Evolutionary conservation across 2,329 filamentous ascomycete species (phyloP).

Genomic region (Penicillium aurantiogriseum): DNA sequence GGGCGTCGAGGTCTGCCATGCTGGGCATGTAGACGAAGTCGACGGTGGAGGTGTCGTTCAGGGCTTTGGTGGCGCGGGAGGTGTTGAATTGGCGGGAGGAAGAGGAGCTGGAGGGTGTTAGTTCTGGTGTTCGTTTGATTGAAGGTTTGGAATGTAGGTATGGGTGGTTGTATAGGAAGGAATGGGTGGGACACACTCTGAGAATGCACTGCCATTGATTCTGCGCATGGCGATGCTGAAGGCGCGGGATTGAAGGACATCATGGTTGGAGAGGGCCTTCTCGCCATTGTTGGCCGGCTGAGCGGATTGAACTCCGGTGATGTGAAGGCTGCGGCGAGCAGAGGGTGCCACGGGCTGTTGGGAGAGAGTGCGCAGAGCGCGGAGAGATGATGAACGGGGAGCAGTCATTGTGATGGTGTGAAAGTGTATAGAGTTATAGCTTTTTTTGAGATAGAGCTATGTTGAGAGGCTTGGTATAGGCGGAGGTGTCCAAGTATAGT

Average conservation of each 20-base stretch:
- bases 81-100: conserved; percentile 61
- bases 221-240: conserved; percentile 55
- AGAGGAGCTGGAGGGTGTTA: conserved; percentile 50
- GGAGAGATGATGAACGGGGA: conserved; percentile 47
- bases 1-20: conserved; percentile 45
- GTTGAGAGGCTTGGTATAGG: not conserved
- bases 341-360: conserved; percentile 37
- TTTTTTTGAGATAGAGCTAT: not conserved
- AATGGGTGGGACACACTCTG: conserved; percentile 33
- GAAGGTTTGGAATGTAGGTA: not conserved
- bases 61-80: conserved; percentile 55
- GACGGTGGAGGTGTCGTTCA: conserved; percentile 60
- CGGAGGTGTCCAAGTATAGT: not conserved
- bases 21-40: conserved; percentile 63
- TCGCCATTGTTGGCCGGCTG: conserved; percentile 51
- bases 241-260: conserved; percentile 52
- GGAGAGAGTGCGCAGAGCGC: conserved; percentile 45
- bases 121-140: not conserved
- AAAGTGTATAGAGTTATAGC: not conserved
- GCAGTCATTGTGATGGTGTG: conserved; percentile 40
- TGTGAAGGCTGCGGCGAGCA: conserved; percentile 54
- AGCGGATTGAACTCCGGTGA: conserved; percentile 60
- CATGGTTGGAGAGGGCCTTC: conserved; percentile 54
- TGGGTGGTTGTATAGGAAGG: conserved; percentile 1
- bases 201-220: conserved; percentile 45